phyloP scores from a whole-genome alignment of 108 stramenopile genomes.

The Stephanodiscus minutulus region DNA sequence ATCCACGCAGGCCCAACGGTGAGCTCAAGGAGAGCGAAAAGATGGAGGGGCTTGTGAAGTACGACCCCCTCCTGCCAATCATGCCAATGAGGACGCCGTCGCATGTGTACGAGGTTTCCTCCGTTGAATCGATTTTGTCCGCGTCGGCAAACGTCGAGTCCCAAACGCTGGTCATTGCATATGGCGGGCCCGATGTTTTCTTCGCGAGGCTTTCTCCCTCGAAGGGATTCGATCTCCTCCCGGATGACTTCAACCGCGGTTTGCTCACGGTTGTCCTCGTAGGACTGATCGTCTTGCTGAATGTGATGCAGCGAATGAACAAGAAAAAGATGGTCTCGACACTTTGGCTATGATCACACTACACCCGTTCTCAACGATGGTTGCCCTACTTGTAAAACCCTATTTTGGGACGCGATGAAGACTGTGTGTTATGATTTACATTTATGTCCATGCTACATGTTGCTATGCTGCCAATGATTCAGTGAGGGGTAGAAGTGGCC shows the following conservation, averaged over 20 bases:
- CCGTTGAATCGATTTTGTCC: constrained; percentile 55
- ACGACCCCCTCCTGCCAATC: constrained; percentile 75
- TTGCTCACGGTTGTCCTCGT: constrained; percentile 64
- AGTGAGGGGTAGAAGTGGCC: too few species aligned
- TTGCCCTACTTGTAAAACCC: too few species aligned
- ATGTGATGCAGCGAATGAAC: constrained; percentile 60
- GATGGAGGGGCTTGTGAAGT: constrained; percentile 77
- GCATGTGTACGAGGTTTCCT: constrained; percentile 66
- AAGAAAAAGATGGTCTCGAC: constrained; percentile 54
- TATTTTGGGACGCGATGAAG: too few species aligned
- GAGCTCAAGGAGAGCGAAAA: constrained; percentile 80
- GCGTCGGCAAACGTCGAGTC: constrained; percentile 81
- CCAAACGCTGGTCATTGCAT: constrained; percentile 74
- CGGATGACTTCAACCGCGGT: constrained; percentile 79
- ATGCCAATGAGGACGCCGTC: constrained; percentile 61
- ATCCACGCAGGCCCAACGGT: constrained; percentile 90
- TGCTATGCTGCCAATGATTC: too few species aligned
- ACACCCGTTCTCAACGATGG: too few species aligned
- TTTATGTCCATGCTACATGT: too few species aligned
- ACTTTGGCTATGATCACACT: constrained; percentile 31
- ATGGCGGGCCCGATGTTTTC: constrained; percentile 88
- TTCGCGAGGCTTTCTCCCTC: constrained; percentile 82
- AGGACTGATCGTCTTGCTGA: constrained; percentile 57
- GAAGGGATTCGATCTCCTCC: constrained; percentile 86
- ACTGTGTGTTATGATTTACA: too few species aligned